These are phyloP conservation scores for Xylaria castorea DNA, from an alignment of 495 filamentous ascomycete species.

Conservation along the genomic window DNA sequence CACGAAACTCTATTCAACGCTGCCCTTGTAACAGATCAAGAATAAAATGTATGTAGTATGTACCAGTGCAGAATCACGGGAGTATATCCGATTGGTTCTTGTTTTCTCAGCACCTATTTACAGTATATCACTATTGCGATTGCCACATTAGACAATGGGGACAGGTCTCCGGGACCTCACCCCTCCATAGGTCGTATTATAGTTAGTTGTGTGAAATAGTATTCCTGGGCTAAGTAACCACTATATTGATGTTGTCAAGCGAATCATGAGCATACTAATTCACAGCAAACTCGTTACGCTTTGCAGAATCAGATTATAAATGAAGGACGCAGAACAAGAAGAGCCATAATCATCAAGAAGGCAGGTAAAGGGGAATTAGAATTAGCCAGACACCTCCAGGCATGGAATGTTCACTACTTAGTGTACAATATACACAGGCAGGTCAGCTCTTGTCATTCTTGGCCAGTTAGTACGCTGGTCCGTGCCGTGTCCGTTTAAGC, in stretches of 20 bases:
- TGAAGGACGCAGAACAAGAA: not conserved
- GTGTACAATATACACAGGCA: not conserved
- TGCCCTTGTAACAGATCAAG: not conserved
- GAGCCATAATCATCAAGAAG: not conserved
- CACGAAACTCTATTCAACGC: not conserved
- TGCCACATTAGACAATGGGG: not conserved
- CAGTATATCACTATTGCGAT: not conserved
- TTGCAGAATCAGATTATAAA: not conserved
- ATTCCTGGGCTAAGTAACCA: not conserved
- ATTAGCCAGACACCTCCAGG: not conserved
- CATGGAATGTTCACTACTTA: not conserved
- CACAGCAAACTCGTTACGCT: not conserved
- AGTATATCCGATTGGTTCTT: not conserved
- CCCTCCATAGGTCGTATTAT: not conserved
- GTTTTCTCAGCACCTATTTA: not conserved
- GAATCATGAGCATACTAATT: not conserved
- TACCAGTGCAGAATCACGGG: not conserved
- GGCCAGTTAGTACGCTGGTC: constrained; percentile 12
- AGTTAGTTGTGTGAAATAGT: not conserved
- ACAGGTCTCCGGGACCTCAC: not conserved
- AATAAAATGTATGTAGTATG: not conserved
- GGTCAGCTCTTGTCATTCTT: not conserved
- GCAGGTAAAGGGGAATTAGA: not conserved
- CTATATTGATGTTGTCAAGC: not conserved
- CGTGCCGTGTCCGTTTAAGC: constrained; percentile 9